Conservation (phyloP, 2,329 filamentous ascomycete genomes). For the Pseudogymnoascus sp. region DNA sequence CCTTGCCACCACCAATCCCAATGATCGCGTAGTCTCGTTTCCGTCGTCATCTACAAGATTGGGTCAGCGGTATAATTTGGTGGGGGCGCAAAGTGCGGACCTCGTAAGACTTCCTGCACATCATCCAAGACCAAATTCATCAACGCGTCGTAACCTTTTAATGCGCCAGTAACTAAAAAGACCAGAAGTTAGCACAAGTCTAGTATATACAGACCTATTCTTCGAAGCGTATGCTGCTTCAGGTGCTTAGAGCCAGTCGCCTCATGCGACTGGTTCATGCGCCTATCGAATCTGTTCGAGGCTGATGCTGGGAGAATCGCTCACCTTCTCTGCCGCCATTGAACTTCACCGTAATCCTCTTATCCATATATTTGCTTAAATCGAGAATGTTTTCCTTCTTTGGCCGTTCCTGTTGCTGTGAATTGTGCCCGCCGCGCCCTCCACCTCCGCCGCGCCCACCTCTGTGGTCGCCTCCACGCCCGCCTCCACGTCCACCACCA, state of each 20-base stretch:
- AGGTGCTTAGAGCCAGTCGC: background rate
- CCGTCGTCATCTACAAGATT: slow-evolving; percentile 71
- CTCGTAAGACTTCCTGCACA: slow-evolving; percentile 80
- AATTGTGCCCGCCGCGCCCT: slow-evolving; percentile 37
- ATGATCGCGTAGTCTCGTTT: slow-evolving; percentile 62
- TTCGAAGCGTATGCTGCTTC: background rate
- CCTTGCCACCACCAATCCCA: slow-evolving; percentile 74
- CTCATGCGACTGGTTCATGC: background rate
- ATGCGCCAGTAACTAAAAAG: slow-evolving; percentile 64
- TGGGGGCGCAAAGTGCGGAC: slow-evolving; percentile 37
- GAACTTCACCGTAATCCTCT: slow-evolving; percentile 91
- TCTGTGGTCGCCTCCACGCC: slow-evolving; percentile 27
- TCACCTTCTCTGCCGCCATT: slow-evolving; percentile 85
- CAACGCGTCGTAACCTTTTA: slow-evolving; percentile 93
- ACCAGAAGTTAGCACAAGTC: slow-evolving; percentile 7
- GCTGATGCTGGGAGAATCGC: slow-evolving; percentile 19
- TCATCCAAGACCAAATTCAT: slow-evolving; percentile 98
- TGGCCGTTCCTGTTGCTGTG: slow-evolving; percentile 56
- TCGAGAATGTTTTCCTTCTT: slow-evolving; percentile 99
- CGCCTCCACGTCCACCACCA: slow-evolving; percentile 26
- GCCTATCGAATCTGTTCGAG: background rate
- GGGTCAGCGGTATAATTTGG: background rate
- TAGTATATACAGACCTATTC: background rate
- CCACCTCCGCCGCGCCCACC: slow-evolving; percentile 39
- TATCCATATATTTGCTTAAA: slow-evolving; percentile 92